Evolutionary conservation across 306 rosid species (phyloP).

Genomic region (Mimosa bimucronata): DNA sequence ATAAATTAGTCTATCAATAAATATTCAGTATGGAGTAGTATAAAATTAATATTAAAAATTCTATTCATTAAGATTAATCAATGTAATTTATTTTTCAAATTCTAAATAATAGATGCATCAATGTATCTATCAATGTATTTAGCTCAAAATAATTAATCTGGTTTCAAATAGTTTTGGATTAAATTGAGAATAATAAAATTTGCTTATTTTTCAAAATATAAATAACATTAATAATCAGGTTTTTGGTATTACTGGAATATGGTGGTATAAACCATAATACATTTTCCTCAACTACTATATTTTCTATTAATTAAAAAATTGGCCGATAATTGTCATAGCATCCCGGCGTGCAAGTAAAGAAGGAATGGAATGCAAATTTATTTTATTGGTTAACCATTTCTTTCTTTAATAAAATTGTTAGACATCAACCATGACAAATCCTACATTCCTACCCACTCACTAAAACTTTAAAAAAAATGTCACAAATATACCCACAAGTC

Average conservation of each 20-base stretch:
- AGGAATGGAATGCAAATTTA: background rate
- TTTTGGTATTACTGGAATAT: too few species aligned
- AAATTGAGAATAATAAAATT: too few species aligned
- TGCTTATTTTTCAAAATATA: too few species aligned
- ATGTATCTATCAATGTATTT: too few species aligned
- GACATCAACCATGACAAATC: background rate
- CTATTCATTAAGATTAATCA: background rate
- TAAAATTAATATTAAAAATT: background rate
- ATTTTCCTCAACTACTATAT: background rate
- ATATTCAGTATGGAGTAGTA: background rate
- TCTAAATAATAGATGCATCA: too few species aligned
- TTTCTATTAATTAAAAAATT: background rate
- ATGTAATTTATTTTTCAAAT: background rate
- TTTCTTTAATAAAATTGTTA: background rate
- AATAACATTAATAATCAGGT: too few species aligned
- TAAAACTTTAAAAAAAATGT: too few species aligned
- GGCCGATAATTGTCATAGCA: slow-evolving; percentile 21
- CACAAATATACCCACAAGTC: too few species aligned
- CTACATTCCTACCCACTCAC: too few species aligned
- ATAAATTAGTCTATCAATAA: background rate
- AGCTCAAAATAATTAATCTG: background rate
- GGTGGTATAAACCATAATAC: too few species aligned
- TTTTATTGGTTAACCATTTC: background rate
- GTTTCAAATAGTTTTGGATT: background rate
- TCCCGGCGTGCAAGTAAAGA: slow-evolving; percentile 27